Percentiles rank a stretch among this genome's conserved stretches.
Evolutionary conservation across 345 rosid genomes (phyloP).

Genomic region (Tarenaya hassleriana): DNA sequence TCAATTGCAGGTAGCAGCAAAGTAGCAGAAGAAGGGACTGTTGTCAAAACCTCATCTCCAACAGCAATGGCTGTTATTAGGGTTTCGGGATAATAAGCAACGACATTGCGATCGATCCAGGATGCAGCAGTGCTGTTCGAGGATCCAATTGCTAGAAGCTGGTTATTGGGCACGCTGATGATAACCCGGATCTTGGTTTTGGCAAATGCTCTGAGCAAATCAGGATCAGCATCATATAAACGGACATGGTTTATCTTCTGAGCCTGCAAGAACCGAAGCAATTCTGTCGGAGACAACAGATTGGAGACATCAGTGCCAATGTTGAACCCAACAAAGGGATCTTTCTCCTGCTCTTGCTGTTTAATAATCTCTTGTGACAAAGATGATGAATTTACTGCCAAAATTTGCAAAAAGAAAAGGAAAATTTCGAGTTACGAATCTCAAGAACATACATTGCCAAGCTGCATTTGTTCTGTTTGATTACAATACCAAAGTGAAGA

Average conservation of each 20-base stretch:
- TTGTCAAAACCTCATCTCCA: slow-evolving; percentile 89
- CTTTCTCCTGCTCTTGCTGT: too few species aligned
- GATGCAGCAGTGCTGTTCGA: slow-evolving; percentile 83
- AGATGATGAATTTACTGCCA: too few species aligned
- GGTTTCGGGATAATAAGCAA: slow-evolving; percentile 73
- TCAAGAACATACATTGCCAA: too few species aligned
- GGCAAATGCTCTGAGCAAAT: slow-evolving; percentile 66
- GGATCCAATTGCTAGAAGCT: slow-evolving; percentile 88
- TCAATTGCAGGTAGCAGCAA: slow-evolving; percentile 76
- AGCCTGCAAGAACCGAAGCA: slow-evolving; percentile 60
- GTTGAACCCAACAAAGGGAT: slow-evolving; percentile 77
- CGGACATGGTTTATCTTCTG: slow-evolving; percentile 74
- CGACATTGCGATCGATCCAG: slow-evolving; percentile 78
- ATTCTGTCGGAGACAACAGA: slow-evolving; percentile 38
- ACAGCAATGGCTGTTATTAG: slow-evolving; percentile 67
- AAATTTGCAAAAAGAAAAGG: too few species aligned
- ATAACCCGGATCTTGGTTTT: slow-evolving; percentile 87
- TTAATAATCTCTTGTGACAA: too few species aligned
- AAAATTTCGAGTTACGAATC: too few species aligned
- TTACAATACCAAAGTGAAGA: too few species aligned
- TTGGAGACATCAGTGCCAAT: slow-evolving; percentile 72
- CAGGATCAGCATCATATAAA: slow-evolving; percentile 76
- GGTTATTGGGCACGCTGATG: slow-evolving; percentile 86
- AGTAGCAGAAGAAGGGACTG: slow-evolving; percentile 83
- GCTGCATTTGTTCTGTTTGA: too few species aligned